Evolutionary conservation across 805 yeast species (phyloP), one percentile per base, ranked within the genome.

Genomic region (Candida boleticola): DNA sequence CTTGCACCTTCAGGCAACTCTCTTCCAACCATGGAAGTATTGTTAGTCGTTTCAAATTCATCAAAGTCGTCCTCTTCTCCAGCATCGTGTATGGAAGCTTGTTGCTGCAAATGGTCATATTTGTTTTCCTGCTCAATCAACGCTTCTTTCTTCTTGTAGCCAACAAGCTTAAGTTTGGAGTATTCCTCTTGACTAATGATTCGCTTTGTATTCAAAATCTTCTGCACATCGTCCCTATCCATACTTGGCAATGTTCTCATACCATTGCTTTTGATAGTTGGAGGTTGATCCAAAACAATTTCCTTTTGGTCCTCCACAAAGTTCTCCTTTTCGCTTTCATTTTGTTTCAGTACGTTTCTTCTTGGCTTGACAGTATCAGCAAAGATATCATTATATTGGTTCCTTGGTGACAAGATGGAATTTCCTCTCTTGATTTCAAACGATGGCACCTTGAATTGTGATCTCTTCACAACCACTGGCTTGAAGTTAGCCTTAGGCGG

Each of bases 231-330:
- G 34, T 68, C 68, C 13, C 63, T 57, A 44, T 71, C 74, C 76
- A 73, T 73, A 47, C 76, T 71, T 36, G 78, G 77, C 36, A 72
- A 60, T 2, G 76, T 71, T 43, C 65, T 70, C 76, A 73, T 72
- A 13, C 77, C 77, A 23, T 54, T 56, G n/a, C 72, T 54, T 43
- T 59, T 63, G 19, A 73, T 73, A 4, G 77, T 72, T n/a, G 69
- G 61, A 41, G 59, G 43, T 18, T 53, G 54, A 31, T 17, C 20
- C 35, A 31, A 31, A 13, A 29, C 31, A n/a, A n/a, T n/a, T n/a
- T n/a, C n/a, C n/a, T n/a, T n/a, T 11, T 13, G 31, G 9, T 31
- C 20, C 13, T 17, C 20, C 5, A 16, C 11, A 5, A 14, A 11
- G 17, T 11, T 14, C 6, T 11, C 32, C 17, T 14, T 29, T 5